A percentile compares a stretch with the other conserved stretches of the same genome.
These are phyloP conservation scores for Zoysia matrella DNA, from an alignment of 202 grass and related monocot genomes.

Conservation along the genomic window DNA sequence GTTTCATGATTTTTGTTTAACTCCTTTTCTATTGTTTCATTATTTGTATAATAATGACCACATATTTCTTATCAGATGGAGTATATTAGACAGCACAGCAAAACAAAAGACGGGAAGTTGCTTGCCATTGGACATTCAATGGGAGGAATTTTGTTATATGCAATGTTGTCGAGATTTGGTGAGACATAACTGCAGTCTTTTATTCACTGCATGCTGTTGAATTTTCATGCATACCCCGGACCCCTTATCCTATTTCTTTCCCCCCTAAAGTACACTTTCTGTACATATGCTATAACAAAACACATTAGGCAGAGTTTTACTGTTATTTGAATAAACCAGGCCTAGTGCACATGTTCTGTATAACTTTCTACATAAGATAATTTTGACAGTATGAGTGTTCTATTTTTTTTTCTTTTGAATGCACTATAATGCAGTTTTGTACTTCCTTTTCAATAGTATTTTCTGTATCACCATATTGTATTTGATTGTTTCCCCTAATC, in stretches of 20 bases:
- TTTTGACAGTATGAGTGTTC: background rate
- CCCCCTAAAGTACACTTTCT: background rate
- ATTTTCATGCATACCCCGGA: background rate
- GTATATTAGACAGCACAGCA: conserved; percentile 62
- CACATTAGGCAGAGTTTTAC: background rate
- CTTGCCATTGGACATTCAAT: conserved; percentile 79
- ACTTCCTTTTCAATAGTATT: conserved; percentile 1
- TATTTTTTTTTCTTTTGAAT: background rate
- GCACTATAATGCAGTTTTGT: conserved; percentile 7
- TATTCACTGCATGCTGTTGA: conserved; percentile 12
- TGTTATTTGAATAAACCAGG: background rate
- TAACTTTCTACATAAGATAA: background rate
- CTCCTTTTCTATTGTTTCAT: background rate
- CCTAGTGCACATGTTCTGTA: background rate
- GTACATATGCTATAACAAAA: background rate
- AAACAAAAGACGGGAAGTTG: conserved; percentile 65
- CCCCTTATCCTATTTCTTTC: background rate
- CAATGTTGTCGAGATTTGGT: conserved; percentile 65
- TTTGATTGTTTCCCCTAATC: conserved; percentile 15
- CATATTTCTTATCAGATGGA: conserved; percentile 42
- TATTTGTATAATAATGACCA: background rate
- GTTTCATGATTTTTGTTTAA: background rate
- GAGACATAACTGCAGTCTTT: conserved; percentile 11
- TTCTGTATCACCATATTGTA: conserved; percentile 2
- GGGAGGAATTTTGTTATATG: conserved; percentile 70